Base-by-base conservation (phyloP, 2,329 filamentous ascomycete species). In the Decorospora gaudefroyi region DNA sequence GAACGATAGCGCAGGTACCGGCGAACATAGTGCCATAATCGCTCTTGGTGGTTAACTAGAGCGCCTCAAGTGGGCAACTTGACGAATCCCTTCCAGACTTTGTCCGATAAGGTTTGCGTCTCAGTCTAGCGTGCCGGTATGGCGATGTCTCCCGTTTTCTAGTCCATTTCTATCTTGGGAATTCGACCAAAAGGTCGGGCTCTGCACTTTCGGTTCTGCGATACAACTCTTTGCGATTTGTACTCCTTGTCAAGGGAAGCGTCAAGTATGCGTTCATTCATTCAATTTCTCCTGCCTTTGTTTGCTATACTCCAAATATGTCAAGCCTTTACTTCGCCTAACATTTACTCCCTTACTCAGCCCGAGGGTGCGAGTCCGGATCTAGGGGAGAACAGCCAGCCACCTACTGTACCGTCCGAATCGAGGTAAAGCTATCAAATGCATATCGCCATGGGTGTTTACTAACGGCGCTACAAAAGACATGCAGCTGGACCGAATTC, bases 291-390 rank as follows among this genome's bases (percentile, higher is more conserved):
- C 15, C 22, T 46, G 6, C 26, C 27, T 8, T 9, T 46, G 6
- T 37, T 46, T 19, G 26, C 13, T 15, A 3, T 46, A 15, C 18
- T 36, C 12, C 43, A 46, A n/a, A 17, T 19, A 46, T 46, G 43
- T 23, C 31, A 32, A 18, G 43, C 31, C n/a, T 42, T 46, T 17
- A n/a, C 12, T n/a, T 31, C 43, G 27, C 43, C 43, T 27, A 32
- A 46, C 9, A 42, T 46, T 18, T 46, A 46, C 13, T 31, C 38
- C 9, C 13, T 46, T 27, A 34, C 35, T 5, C 31, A 36, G 22
- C 43, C 43, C 13, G 26, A 21, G 1, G 43, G 25, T 18, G 27
- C 37, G 6, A 36, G 31, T 42, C 9, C 31, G 8, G 18, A 23
- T 23, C 38, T 41, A 8, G 19, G 26, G 5, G 31, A 36, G 9